These are phyloP conservation scores for Acrocalymma vagum DNA, from an alignment of 2,329 filamentous ascomycete genomes.

Conservation along the genomic window DNA sequence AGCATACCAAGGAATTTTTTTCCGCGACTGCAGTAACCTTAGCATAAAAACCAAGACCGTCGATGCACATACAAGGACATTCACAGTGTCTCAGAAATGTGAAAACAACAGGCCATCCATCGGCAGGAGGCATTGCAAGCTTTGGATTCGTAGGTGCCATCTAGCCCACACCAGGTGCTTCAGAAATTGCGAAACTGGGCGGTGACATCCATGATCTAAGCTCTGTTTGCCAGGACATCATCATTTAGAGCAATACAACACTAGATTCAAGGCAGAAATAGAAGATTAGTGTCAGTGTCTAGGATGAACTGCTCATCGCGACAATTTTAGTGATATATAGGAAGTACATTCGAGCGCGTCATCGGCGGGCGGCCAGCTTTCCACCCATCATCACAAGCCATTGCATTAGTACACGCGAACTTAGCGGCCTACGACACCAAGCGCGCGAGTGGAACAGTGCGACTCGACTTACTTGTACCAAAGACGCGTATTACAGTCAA, in stretches of 20 bases:
- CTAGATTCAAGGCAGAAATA: too few relatives aligned
- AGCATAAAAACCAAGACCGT: neutral
- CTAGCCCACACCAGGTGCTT: slow-evolving; percentile 61
- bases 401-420: too few relatives aligned
- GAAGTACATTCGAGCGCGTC: too few relatives aligned
- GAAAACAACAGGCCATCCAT: slow-evolving; percentile 66
- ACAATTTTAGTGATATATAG: too few relatives aligned
- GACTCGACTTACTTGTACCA: too few relatives aligned
- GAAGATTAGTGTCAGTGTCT: too few relatives aligned
- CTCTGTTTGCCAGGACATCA: slow-evolving; percentile 51
- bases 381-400: too few relatives aligned
- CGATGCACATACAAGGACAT: slow-evolving; percentile 69
- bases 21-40: slow-evolving; percentile 65
- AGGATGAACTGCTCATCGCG: too few relatives aligned
- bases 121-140: slow-evolving; percentile 60
- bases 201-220: slow-evolving; percentile 54
- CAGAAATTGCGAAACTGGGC: slow-evolving; percentile 36
- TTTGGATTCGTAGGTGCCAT: slow-evolving; percentile 64
- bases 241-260: slow-evolving; percentile 1
- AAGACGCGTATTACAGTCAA: too few relatives aligned
- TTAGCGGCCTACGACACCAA: too few relatives aligned
- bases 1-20: slow-evolving; percentile 61
- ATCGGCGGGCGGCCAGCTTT: too few relatives aligned
- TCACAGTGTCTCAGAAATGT: slow-evolving; percentile 78
- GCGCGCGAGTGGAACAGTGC: too few relatives aligned